Base-by-base conservation (phyloP, 768 basidiomycete genomes). In the Naganishia randhawae region DNA sequence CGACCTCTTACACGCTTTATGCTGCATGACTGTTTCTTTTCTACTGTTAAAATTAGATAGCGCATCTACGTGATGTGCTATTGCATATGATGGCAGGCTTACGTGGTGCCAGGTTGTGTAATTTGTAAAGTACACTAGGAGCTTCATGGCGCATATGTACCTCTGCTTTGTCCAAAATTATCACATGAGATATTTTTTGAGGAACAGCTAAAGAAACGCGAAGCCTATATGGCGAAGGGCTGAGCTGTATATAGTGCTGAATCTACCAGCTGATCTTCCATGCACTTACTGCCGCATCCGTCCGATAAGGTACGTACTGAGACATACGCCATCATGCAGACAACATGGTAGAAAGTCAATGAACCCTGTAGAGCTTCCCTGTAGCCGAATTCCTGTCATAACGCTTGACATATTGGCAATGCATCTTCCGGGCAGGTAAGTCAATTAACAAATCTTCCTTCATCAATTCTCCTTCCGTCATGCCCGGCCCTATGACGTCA, bases 281-380 rank as follows among this genome's bases (percentile, higher is more conserved):
- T n/a, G n/a, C n/a, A n/a, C n/a, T n/a, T n/a, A n/a, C n/a, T n/a
- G n/a, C n/a, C n/a, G n/a, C n/a, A n/a, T n/a, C n/a, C n/a, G n/a
- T n/a, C n/a, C n/a, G n/a, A n/a, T n/a, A n/a, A n/a, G n/a, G n/a
- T n/a, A n/a, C n/a, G n/a, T n/a, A n/a, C n/a, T n/a, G n/a, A n/a
- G n/a, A n/a, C n/a, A n/a, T 39, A 7, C 37, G 37, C 37, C 37
- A 39, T 7, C 37, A 7, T 39, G 8, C 37, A 39, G 37, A 39
- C n/a, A n/a, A n/a, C n/a, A n/a, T n/a, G n/a, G n/a, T 48, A 48
- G 45, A 48, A 48, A 48, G 45, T 48, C 45, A n/a, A 22, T 48
- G 19, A 48, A 48, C 45, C 19, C 11, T 7, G 16, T 22, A 5
- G 45, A n/a, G n/a, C n/a, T n/a, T n/a, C 14, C 45, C 45, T 42